Conservation (phyloP, 1,284 basidiomycete species). For the Apiotrichum sp. region DNA sequence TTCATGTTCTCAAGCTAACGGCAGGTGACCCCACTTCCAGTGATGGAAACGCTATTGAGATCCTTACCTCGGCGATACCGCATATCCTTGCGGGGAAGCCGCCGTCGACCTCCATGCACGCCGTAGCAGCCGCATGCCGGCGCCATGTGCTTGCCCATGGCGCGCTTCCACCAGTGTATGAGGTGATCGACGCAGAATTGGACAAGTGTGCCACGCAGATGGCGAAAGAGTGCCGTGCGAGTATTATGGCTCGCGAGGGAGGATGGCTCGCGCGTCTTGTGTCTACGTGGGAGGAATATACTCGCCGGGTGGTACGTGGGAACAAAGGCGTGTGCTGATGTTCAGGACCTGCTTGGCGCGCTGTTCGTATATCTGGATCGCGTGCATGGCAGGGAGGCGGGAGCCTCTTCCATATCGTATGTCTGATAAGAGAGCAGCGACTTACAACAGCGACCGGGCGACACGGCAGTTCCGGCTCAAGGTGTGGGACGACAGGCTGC, state of each 20-base stretch:
- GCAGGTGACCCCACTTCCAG: too few relatives aligned
- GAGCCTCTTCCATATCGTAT: slow-evolving; percentile 33
- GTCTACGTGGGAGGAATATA: slow-evolving; percentile 25
- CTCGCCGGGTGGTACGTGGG: slow-evolving; percentile 25
- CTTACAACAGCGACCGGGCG: slow-evolving; percentile 11
- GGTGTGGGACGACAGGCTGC: slow-evolving; percentile 53
- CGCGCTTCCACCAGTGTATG: slow-evolving; percentile 21
- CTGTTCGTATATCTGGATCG: slow-evolving; percentile 46
- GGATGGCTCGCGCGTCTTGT: slow-evolving; percentile 27
- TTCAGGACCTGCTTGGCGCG: slow-evolving; percentile 30
- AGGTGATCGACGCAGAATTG: slow-evolving; percentile 22
- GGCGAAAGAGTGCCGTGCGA: slow-evolving; percentile 24
- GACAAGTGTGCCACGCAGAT: slow-evolving; percentile 15
- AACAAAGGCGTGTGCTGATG: too few relatives aligned
- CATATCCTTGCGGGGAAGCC: slow-evolving; percentile 19
- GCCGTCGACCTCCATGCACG: slow-evolving; percentile 24
- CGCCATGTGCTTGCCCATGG: slow-evolving; percentile 20
- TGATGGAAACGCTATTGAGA: slow-evolving; percentile 6
- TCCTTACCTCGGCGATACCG: slow-evolving; percentile 6
- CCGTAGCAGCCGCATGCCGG: slow-evolving; percentile 24
- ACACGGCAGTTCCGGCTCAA: slow-evolving; percentile 54
- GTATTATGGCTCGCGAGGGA: slow-evolving; percentile 26
- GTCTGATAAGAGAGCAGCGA: slow-evolving; percentile 1
- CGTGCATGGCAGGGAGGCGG: slow-evolving; percentile 27
- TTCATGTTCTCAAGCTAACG: neutral